phyloP scores from a whole-genome alignment of 2,329 filamentous ascomycete genomes.

The Hypoxylon sp. region DNA sequence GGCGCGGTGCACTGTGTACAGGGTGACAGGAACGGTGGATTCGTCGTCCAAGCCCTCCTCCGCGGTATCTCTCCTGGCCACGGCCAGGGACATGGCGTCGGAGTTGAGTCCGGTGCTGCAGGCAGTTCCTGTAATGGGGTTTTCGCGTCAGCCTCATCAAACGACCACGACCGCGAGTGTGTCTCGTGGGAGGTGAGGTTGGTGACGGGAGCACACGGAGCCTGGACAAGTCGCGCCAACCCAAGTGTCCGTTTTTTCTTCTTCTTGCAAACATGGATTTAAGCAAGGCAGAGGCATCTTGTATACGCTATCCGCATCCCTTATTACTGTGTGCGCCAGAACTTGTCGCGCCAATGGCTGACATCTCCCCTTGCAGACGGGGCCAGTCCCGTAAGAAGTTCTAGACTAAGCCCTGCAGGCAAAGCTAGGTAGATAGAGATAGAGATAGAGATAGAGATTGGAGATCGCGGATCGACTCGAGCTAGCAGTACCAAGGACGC shows the following conservation, averaged over 20 bases:
- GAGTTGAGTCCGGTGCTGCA: conserved; percentile 9
- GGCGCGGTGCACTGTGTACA: conserved; percentile 17
- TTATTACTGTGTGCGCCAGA: neutral
- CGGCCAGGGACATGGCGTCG: conserved; percentile 14
- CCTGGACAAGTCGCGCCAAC: conserved; percentile 13
- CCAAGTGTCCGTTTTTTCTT: neutral
- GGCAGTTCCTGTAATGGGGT: neutral
- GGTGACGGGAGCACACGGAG: conserved; percentile 13
- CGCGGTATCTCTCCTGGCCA: conserved; percentile 4
- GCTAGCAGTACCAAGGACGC: conserved; percentile 8
- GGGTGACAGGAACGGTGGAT: conserved; percentile 4
- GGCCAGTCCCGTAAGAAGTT: conserved; percentile 16
- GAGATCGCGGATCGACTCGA: conserved; percentile 6
- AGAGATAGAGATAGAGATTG: neutral
- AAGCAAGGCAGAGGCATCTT: neutral
- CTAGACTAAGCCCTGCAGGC: conserved; percentile 18
- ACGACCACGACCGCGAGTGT: neutral
- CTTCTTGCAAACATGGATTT: neutral
- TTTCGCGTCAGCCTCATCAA: conserved; percentile 5
- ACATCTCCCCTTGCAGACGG: conserved; percentile 31
- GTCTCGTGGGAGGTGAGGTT: conserved; percentile 9
- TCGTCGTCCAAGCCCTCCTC: neutral
- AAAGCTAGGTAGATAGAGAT: too few relatives aligned
- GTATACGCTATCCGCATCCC: neutral
- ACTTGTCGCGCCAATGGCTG: conserved; percentile 24